Evolutionary conservation across 1,284 basidiomycete genomes (phyloP).

Genomic region (Puccinia hordei): DNA sequence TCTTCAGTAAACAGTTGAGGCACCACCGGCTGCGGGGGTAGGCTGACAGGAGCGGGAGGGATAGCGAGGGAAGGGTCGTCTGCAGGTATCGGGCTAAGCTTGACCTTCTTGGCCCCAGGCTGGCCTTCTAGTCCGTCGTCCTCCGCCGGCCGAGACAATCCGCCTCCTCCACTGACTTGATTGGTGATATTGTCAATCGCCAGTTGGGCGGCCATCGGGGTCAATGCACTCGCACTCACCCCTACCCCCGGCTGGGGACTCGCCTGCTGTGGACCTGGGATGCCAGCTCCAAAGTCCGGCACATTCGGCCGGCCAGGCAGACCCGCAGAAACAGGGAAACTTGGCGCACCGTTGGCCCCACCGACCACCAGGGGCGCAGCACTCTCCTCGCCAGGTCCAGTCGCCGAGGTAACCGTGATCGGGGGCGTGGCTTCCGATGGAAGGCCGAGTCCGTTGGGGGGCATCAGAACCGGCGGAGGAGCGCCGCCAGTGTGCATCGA

Average conservation of each 20-base stretch:
- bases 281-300: conserved; percentile 46
- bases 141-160: conserved; percentile 74
- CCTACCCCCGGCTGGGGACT: neutral
- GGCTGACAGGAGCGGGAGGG: neutral
- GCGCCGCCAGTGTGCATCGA: conserved; percentile 1
- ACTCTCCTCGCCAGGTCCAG: neutral
- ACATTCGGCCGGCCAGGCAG: conserved; percentile 48
- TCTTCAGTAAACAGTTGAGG: conserved; percentile 56
- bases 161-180: conserved; percentile 66
- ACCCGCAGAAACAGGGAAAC: conserved; percentile 26
- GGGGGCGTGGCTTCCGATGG: conserved; percentile 11
- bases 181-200: conserved; percentile 44
- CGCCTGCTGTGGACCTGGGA: conserved; percentile 32
- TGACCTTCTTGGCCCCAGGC: conserved; percentile 43
- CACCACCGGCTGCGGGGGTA: conserved; percentile 27
- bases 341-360: neutral
- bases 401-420: conserved; percentile 14
- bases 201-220: conserved; percentile 35
- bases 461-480: neutral
- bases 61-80: neutral
- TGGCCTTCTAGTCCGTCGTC: conserved; percentile 56
- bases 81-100: neutral
- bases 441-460: neutral
- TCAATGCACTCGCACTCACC: neutral
- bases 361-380: neutral